Percentiles rank a stretch among this genome's conserved stretches.
These are phyloP conservation scores for Mycena sp. DNA, from an alignment of 1,284 basidiomycete genomes.

Conservation along the genomic window DNA sequence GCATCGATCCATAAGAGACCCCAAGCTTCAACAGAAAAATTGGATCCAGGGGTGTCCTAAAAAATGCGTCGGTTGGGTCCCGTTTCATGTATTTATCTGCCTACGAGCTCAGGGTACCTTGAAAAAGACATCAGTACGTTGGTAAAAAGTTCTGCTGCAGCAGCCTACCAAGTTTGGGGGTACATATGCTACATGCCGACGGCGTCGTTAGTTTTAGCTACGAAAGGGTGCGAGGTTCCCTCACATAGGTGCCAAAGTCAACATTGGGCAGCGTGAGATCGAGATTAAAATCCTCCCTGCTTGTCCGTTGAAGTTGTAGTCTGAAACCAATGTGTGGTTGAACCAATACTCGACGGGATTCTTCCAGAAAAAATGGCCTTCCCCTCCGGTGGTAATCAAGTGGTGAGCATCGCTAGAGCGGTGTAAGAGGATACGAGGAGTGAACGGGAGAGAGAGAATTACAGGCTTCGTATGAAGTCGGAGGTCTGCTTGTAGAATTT, in stretches of 20 bases:
- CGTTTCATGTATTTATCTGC: background rate
- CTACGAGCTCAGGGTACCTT: slow-evolving; percentile 50
- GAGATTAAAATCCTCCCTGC: slow-evolving; percentile 64
- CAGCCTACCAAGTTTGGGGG: slow-evolving; percentile 47
- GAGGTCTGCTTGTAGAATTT: slow-evolving; percentile 63
- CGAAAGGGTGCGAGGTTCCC: slow-evolving; percentile 24
- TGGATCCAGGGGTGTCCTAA: slow-evolving; percentile 59
- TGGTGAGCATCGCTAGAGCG: slow-evolving; percentile 58
- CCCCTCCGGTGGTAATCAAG: slow-evolving; percentile 65
- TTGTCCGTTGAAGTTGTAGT: slow-evolving; percentile 67
- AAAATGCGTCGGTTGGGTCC: background rate
- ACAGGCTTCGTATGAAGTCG: slow-evolving; percentile 59
- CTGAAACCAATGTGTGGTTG: slow-evolving; percentile 43
- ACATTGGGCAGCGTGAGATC: slow-evolving; percentile 60
- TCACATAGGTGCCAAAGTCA: slow-evolving; percentile 65
- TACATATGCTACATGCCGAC: slow-evolving; percentile 63
- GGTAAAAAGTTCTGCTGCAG: background rate
- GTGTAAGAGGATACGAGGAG: background rate
- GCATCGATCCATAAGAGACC: slow-evolving; percentile 62
- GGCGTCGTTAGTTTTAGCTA: background rate
- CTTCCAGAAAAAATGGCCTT: slow-evolving; percentile 63
- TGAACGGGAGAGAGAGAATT: background rate
- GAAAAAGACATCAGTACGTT: background rate
- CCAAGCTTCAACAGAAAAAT: slow-evolving; percentile 60
- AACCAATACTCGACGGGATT: slow-evolving; percentile 35